Conservation (phyloP, 331 rosid genomes). For the Acacia pycnantha region DNA sequence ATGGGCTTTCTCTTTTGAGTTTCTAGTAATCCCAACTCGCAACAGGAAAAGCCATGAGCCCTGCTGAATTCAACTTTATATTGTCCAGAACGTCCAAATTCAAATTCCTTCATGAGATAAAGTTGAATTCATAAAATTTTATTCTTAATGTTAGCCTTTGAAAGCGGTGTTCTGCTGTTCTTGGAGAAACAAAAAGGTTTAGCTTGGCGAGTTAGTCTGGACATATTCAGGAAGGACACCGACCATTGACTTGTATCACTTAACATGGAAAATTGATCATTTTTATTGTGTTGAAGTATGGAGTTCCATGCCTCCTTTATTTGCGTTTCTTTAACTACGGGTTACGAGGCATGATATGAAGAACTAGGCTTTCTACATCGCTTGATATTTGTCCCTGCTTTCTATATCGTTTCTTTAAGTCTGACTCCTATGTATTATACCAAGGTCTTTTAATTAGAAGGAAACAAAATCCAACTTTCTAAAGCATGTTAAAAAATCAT, state of each 20-base stretch:
- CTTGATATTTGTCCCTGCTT: neutral
- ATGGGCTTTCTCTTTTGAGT: neutral
- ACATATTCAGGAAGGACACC: neutral
- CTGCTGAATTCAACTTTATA: neutral
- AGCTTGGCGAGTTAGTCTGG: neutral
- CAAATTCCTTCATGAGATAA: neutral
- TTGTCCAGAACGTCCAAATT: neutral
- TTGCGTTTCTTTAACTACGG: neutral
- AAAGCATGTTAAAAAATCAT: neutral
- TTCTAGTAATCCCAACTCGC: neutral
- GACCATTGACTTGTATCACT: too few species aligned
- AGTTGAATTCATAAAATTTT: neutral
- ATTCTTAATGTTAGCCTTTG: neutral
- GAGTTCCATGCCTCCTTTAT: neutral
- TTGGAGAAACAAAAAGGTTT: neutral
- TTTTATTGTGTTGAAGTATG: neutral
- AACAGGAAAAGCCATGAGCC: neutral
- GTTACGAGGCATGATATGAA: neutral
- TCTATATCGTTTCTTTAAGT: too few species aligned
- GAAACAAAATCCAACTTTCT: neutral
- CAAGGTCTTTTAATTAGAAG: neutral
- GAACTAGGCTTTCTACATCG: neutral
- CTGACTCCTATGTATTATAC: neutral
- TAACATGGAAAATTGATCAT: neutral
- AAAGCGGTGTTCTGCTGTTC: neutral